Conservation (phyloP, 345 rosid species). For the Erucastrum elatum region DNA sequence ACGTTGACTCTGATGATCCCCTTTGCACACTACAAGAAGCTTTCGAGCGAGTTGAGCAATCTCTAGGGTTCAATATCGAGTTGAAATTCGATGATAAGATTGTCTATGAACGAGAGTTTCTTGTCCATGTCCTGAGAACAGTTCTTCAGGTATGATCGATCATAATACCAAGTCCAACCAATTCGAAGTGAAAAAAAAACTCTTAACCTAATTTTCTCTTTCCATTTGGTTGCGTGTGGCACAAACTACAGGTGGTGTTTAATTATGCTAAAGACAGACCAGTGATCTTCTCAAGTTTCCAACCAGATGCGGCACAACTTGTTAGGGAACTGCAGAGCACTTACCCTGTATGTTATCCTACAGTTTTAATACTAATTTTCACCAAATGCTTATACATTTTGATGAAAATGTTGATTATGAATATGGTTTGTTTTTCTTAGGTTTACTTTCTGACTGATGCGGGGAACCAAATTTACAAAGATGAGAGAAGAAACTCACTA, state of each 20-base stretch:
- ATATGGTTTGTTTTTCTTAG: constrained; percentile 33
- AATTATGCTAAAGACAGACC: constrained; percentile 62
- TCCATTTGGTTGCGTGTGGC: not conserved
- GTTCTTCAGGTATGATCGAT: constrained; percentile 51
- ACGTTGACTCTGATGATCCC: constrained; percentile 76
- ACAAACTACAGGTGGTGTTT: constrained; percentile 56
- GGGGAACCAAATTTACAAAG: constrained; percentile 56
- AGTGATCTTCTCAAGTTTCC: constrained; percentile 83
- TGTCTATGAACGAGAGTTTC: constrained; percentile 63
- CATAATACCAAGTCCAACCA: not conserved
- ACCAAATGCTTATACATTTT: not conserved
- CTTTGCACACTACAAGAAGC: constrained; percentile 83
- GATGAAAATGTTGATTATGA: not conserved
- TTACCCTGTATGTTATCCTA: constrained; percentile 64
- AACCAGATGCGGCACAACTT: constrained; percentile 88
- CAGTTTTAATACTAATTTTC: not conserved
- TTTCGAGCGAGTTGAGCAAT: constrained; percentile 64
- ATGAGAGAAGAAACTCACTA: constrained; percentile 74
- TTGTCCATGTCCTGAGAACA: constrained; percentile 54
- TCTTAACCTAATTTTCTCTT: not conserved
- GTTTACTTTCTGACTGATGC: constrained; percentile 85
- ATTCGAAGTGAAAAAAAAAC: not conserved
- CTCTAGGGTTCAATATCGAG: constrained; percentile 86
- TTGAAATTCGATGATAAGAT: constrained; percentile 75
- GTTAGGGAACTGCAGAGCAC: constrained; percentile 63